Percentiles rank a stretch among this genome's conserved stretches.
Conservation (phyloP, 441 rosid species). For the Populus hybrid region DNA sequence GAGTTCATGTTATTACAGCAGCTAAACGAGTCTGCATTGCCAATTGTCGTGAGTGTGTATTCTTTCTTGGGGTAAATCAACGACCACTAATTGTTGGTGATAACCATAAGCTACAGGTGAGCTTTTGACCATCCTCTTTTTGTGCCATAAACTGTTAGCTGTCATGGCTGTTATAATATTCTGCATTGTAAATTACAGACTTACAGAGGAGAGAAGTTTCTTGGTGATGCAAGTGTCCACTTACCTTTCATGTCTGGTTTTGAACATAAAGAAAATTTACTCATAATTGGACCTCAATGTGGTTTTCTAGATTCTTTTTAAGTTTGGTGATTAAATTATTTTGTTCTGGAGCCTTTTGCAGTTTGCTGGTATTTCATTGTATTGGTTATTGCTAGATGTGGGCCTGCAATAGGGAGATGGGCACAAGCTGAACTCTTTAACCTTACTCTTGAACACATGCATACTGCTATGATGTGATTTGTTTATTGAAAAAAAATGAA, state of each 20-base stretch:
- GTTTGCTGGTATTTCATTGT: background rate
- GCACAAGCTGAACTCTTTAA: background rate
- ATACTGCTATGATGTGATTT: background rate
- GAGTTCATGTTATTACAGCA: slow-evolving; percentile 92
- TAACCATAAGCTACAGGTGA: slow-evolving; percentile 96
- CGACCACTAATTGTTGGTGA: slow-evolving; percentile 96
- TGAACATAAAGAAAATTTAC: background rate
- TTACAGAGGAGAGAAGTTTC: background rate
- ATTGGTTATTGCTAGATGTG: background rate
- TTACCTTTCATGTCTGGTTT: background rate
- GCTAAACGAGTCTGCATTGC: slow-evolving; percentile 92
- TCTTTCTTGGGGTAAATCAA: slow-evolving; percentile 98
- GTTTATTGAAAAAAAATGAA: background rate
- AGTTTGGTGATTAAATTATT: background rate
- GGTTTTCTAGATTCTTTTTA: background rate
- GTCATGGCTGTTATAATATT: background rate
- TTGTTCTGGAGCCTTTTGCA: background rate
- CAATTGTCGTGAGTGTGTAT: slow-evolving; percentile 94
- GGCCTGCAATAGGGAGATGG: background rate
- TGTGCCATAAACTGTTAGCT: background rate
- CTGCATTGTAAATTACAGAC: background rate
- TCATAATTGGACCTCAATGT: background rate
- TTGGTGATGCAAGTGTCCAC: background rate
- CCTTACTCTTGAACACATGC: background rate
- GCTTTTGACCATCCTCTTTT: slow-evolving; percentile 10